Evolutionary conservation across 2,329 filamentous ascomycete genomes (phyloP).

Genomic region (Beauveria asiatica): DNA sequence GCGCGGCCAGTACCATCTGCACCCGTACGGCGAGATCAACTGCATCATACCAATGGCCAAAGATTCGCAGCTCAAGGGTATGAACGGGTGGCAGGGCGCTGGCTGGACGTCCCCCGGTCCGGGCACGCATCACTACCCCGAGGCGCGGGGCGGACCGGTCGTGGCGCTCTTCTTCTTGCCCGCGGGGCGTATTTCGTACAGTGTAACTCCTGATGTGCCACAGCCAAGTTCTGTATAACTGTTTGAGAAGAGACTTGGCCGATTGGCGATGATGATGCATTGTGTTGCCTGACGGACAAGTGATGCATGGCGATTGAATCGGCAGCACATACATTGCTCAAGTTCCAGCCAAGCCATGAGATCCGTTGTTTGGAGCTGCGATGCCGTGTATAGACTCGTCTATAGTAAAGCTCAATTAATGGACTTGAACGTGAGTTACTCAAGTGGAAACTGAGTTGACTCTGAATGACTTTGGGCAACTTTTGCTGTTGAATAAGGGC

Average conservation of each 20-base stretch:
- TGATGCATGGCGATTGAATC: too few relatives aligned
- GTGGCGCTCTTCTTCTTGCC: slow-evolving; percentile 48
- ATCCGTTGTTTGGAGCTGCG: too few relatives aligned
- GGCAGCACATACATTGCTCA: too few relatives aligned
- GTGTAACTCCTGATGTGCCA: slow-evolving; percentile 32
- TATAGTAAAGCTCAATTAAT: too few relatives aligned
- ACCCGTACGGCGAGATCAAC: slow-evolving; percentile 48
- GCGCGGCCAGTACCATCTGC: slow-evolving; percentile 43
- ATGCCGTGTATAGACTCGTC: too few relatives aligned
- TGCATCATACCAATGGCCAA: slow-evolving; percentile 43
- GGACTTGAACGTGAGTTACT: too few relatives aligned
- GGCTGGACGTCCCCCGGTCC: slow-evolving; percentile 48
- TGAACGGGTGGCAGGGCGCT: slow-evolving; percentile 47
- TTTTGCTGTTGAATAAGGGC: too few relatives aligned
- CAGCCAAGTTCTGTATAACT: slow-evolving; percentile 25
- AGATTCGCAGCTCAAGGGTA: slow-evolving; percentile 42
- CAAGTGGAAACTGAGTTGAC: too few relatives aligned
- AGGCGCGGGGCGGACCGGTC: slow-evolving; percentile 39
- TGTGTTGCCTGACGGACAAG: too few relatives aligned
- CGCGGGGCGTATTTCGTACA: slow-evolving; percentile 44
- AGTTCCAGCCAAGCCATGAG: too few relatives aligned
- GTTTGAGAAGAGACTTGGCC: not conserved
- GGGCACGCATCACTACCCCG: slow-evolving; percentile 49
- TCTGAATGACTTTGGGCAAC: too few relatives aligned
- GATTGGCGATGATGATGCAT: too few relatives aligned